A percentile compares a stretch with the other conserved stretches of the same genome.
Evolutionary conservation across 2,329 filamentous ascomycete genomes (phyloP).

Genomic region (Arthrocladium fulminans): DNA sequence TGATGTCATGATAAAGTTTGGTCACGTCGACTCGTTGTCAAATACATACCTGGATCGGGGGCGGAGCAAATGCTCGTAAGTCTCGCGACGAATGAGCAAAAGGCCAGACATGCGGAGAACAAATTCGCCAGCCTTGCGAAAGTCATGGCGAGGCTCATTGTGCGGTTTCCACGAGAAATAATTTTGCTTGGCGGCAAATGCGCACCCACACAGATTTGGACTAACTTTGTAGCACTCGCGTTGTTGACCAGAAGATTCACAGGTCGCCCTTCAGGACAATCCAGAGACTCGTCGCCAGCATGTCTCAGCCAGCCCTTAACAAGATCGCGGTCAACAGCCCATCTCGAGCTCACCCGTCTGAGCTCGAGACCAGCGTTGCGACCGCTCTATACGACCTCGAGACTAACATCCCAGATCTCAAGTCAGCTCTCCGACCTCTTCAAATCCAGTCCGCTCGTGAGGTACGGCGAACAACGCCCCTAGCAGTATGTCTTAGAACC

Average conservation of each 20-base stretch:
- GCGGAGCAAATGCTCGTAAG: too few relatives aligned
- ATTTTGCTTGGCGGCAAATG: background rate
- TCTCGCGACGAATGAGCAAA: too few relatives aligned
- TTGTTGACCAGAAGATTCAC: background rate
- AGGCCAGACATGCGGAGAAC: too few relatives aligned
- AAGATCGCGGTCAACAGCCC: slow-evolving; percentile 98
- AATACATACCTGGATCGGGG: background rate
- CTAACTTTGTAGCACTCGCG: background rate
- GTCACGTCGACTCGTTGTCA: background rate
- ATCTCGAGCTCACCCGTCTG: slow-evolving; percentile 88
- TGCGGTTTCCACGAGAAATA: background rate
- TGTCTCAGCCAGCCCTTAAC: slow-evolving; percentile 65
- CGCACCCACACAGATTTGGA: background rate
- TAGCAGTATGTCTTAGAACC: background rate
- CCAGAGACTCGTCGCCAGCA: slow-evolving; percentile 38
- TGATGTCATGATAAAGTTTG: background rate
- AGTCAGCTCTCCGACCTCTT: slow-evolving; percentile 88
- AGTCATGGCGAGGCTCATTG: background rate
- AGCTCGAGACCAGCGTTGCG: slow-evolving; percentile 95
- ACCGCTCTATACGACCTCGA: slow-evolving; percentile 97
- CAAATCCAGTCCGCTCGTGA: slow-evolving; percentile 98
- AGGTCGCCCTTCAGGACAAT: slow-evolving; percentile 9
- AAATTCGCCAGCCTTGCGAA: background rate
- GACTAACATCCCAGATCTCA: slow-evolving; percentile 98
- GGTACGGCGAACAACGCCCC: slow-evolving; percentile 47